Evolutionary conservation across 306 rosid genomes (phyloP), one percentile per base, ranked within the genome.

Genomic region (Clitoria ternatea): DNA sequence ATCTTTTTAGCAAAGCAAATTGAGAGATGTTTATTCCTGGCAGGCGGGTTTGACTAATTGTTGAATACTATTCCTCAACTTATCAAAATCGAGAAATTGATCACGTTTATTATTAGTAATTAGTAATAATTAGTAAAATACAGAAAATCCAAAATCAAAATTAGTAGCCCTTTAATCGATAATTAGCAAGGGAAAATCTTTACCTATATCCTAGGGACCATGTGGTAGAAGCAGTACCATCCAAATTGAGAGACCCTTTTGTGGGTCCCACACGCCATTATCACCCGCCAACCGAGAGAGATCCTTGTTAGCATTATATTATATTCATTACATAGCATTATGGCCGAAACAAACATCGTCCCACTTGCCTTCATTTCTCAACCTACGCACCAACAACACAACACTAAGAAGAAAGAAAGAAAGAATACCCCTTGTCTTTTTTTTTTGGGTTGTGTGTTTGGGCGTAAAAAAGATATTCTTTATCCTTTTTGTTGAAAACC

Each of bases 241-340:
- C 65, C 13, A 59, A 54, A 37, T 4, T 35, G 42, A 26, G 42
- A 75, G 61, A 35, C 2, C 33, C 6, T 55, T 53, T 26, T 2
- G 2, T 64, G 78, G 87, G 78, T 22, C 82, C 89, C 79, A 77
- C 79, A 69, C 54, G 32, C 70, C 85, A 87, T 78, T 66, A 80
- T 72, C 75, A 52, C 69, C 84, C 84, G 82, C 88, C 85, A 74
- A 76, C 79, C 68, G 1, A 6, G 53, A 42, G 54, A 11, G 37
- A 7, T 74, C 44, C 22, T 45, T 68, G 3, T 35, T 55, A 5
- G 1, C 10, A 66, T 53, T 65, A 8, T 39, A 12, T 24, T 47
- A 37, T 17, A 1, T 3, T 32, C 18, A 7, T 7, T 17, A n/a
- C n/a, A n/a, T n/a, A n/a, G n/a, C n/a, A 68, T 33, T 10, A 20